A percentile compares a stretch with the other conserved stretches of the same genome.
Conservation (phyloP, 306 rosid species). For the Cicer yamashitae region DNA sequence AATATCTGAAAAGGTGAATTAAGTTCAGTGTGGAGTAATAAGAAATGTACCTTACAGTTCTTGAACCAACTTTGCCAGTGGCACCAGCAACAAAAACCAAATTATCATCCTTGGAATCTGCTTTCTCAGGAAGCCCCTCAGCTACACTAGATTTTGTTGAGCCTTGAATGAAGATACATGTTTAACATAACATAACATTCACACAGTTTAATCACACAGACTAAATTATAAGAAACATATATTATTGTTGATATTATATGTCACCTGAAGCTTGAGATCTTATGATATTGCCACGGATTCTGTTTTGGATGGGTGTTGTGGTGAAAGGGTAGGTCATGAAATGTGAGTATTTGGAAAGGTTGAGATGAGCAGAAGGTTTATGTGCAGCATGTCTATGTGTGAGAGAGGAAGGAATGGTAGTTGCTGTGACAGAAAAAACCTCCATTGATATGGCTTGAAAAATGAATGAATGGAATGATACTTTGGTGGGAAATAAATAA, state of each 20-base stretch:
- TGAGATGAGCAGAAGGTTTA: conserved; percentile 49
- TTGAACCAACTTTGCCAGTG: conserved; percentile 92
- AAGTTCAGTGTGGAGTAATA: background rate
- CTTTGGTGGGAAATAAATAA: conserved; percentile 11
- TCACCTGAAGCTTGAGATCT: conserved; percentile 78
- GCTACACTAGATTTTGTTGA: conserved; percentile 49
- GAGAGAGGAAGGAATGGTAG: conserved; percentile 62
- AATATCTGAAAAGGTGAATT: conserved; percentile 2
- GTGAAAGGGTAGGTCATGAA: conserved; percentile 47
- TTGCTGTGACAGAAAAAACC: conserved; percentile 57
- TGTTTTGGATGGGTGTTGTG: conserved; percentile 36
- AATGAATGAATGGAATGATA: background rate
- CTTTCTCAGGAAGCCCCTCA: conserved; percentile 54
- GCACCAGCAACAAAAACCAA: conserved; percentile 99
- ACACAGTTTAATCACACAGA: conserved; percentile 33
- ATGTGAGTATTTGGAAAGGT: conserved; percentile 52
- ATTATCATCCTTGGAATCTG: conserved; percentile 64
- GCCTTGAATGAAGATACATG: conserved; percentile 48
- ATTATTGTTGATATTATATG: background rate
- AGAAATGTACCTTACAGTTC: conserved; percentile 80
- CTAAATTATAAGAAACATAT: conserved; percentile 19
- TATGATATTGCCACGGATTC: conserved; percentile 17
- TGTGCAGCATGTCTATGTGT: conserved; percentile 46
- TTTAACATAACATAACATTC: conserved; percentile 31
- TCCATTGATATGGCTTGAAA: conserved; percentile 71